Conservation (phyloP, 163 green algal species). For the Chlamydomonas reinhardtii region DNA sequence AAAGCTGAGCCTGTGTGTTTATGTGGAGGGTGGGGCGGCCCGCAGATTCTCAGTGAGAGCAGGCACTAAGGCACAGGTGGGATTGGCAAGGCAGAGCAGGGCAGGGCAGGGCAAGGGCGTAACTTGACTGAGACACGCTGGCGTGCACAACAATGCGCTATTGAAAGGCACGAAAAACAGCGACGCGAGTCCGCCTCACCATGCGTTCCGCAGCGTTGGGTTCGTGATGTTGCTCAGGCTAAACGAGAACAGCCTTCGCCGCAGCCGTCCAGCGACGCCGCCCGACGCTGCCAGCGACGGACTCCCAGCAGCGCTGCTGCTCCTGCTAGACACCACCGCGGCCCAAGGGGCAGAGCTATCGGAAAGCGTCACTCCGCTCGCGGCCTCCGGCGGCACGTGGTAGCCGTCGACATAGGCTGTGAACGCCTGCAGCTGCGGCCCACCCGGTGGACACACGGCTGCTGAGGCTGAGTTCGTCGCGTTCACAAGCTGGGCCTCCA, state of each 20-base stretch:
- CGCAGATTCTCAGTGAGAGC: no score
- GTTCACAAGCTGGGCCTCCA: neutral
- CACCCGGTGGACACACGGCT: neutral
- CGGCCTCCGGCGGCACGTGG: neutral
- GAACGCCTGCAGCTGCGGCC: neutral
- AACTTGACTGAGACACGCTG: no score
- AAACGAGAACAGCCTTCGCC: neutral
- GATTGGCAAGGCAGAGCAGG: no score
- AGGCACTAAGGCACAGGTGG: no score
- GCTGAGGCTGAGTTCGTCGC: neutral
- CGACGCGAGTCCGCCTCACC: neutral
- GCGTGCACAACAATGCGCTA: no score
- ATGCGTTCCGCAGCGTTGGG: neutral
- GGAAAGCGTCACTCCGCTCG: neutral
- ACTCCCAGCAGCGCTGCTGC: no score
- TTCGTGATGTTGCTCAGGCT: neutral
- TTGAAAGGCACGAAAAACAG: no score
- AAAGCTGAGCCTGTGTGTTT: slow-evolving; percentile 1
- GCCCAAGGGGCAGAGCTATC: neutral
- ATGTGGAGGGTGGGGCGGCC: no score
- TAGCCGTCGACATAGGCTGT: slow-evolving; percentile 32
- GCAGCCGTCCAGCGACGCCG: neutral
- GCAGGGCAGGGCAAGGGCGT: no score
- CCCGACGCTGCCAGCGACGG: neutral
- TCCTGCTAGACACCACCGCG: neutral